phyloP scores from a whole-genome alignment of 768 basidiomycete genomes.

The Neoboletus brunneissimus region DNA sequence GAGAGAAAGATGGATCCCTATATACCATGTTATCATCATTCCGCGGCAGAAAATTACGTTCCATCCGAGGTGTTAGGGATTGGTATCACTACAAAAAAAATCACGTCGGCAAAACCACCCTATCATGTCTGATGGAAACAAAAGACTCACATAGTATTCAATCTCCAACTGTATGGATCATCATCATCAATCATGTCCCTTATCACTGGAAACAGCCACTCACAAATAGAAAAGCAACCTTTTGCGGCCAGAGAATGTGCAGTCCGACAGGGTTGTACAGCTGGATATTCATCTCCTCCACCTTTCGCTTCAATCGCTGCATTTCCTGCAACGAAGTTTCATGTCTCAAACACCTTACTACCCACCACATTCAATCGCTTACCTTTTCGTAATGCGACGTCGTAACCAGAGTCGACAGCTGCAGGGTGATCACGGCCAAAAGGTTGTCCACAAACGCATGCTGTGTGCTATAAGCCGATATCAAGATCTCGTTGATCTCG shows the following conservation, averaged over 20 bases:
- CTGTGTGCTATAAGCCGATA: conserved; percentile 78
- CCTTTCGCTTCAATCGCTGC: conserved; percentile 54
- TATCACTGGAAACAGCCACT: conserved; percentile 36
- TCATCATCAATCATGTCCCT: background rate
- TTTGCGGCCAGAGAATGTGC: conserved; percentile 81
- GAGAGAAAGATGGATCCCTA: conserved; percentile 7
- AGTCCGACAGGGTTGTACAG: conserved; percentile 85
- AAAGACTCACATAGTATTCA: conserved; percentile 78
- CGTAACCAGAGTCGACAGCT: conserved; percentile 68
- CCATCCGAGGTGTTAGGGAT: background rate
- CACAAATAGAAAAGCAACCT: conserved; percentile 89
- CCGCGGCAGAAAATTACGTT: conserved; percentile 5
- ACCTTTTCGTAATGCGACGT: conserved; percentile 84
- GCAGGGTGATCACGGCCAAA: conserved; percentile 75
- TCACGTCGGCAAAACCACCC: background rate
- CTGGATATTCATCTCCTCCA: conserved; percentile 67
- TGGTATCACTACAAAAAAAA: conserved; percentile 22
- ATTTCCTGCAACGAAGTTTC: conserved; percentile 60
- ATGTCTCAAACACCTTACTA: conserved; percentile 5
- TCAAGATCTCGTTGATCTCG: conserved; percentile 82
- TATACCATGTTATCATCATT: conserved; percentile 15
- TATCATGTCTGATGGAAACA: background rate
- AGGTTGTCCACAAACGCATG: conserved; percentile 76
- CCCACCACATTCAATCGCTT: conserved; percentile 6
- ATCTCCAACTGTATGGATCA: conserved; percentile 72